Percentiles rank a stretch among this genome's conserved stretches.
phyloP scores from a whole-genome alignment of 2,329 filamentous ascomycete genomes.

The Ceratocystis ficicola region DNA sequence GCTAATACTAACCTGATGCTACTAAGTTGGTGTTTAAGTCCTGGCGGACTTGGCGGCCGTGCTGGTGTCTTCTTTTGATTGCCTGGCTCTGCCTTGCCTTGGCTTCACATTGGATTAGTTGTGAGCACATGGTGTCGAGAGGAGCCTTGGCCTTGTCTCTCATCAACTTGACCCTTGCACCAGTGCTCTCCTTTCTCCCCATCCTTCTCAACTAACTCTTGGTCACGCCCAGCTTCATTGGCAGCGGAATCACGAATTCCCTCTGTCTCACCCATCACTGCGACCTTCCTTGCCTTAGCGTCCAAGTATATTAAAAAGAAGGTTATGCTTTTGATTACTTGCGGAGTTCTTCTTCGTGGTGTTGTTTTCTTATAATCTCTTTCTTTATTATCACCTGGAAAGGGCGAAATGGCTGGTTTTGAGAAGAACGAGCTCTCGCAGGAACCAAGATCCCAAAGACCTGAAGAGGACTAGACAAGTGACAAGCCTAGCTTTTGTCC shows the following conservation, averaged over 20 bases:
- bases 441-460: background rate
- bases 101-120: background rate
- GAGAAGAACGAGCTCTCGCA: background rate
- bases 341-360: background rate
- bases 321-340: no score
- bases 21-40: background rate
- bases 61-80: background rate
- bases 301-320: background rate
- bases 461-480: background rate
- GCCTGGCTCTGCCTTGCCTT: background rate
- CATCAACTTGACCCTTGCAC: background rate
- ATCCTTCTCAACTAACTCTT: background rate
- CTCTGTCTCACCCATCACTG: background rate
- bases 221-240: conserved; percentile 1
- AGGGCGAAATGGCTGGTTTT: background rate
- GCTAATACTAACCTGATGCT: background rate
- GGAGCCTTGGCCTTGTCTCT: background rate
- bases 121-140: background rate
- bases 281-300: background rate
- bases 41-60: background rate
- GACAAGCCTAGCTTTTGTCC: background rate
- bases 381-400: background rate
- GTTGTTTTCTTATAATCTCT: background rate
- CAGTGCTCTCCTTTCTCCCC: background rate
- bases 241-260: background rate